These are phyloP conservation scores for Priceomyces castillae DNA, from an alignment of 805 yeast species.

Conservation along the genomic window DNA sequence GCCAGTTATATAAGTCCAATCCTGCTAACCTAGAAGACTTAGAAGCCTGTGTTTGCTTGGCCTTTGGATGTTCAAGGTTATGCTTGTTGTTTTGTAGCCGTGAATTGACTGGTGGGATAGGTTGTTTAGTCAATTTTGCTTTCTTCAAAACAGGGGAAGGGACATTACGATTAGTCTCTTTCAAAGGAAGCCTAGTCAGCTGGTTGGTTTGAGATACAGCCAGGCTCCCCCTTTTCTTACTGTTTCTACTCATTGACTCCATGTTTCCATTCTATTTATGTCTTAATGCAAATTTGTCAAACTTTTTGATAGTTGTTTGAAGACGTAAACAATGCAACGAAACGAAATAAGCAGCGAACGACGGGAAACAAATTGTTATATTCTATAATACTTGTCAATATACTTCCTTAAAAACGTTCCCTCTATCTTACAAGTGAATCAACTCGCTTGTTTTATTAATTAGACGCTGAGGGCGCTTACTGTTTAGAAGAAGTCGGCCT, in stretches of 20 bases:
- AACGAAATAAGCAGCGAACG: background rate
- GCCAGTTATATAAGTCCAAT: constrained; percentile 56
- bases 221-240: constrained; percentile 4
- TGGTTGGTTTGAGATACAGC: background rate
- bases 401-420: background rate
- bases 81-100: constrained; percentile 6
- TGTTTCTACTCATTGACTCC: constrained; percentile 4
- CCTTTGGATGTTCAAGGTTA: constrained; percentile 1
- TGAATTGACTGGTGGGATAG: constrained; percentile 1
- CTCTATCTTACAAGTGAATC: background rate
- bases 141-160: constrained; percentile 37
- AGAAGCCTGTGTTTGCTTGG: constrained; percentile 4
- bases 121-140: constrained; percentile 19
- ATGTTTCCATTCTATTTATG: constrained; percentile 7
- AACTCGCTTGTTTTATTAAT: background rate
- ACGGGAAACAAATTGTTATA: background rate
- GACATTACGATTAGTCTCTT: constrained; percentile 39
- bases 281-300: background rate
- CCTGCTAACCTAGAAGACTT: constrained; percentile 37
- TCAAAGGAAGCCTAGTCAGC: constrained; percentile 31
- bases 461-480: background rate
- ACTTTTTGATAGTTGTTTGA: background rate
- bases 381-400: background rate
- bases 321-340: constrained; percentile 1
- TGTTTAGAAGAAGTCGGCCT: background rate